phyloP scores from a whole-genome alignment of 2,329 filamentous ascomycete species.

The Curvularia spicifera region DNA sequence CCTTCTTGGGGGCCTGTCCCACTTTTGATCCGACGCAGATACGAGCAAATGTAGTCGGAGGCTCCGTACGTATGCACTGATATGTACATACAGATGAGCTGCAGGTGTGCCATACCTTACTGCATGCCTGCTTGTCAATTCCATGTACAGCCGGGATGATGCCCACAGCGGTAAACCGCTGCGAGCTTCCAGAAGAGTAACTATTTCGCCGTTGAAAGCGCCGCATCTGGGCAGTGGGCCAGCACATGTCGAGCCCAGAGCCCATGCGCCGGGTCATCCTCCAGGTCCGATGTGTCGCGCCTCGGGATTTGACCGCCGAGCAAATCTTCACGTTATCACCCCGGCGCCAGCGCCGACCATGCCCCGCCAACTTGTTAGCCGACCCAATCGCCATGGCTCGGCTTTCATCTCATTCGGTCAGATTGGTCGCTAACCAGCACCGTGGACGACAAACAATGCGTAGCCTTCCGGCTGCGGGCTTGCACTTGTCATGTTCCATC shows the following conservation, averaged over 20 bases:
- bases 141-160: not conserved
- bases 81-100: not conserved
- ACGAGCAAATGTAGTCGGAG: not conserved
- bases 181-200: conserved; percentile 11
- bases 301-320: conserved; percentile 20
- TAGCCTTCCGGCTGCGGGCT: conserved; percentile 22
- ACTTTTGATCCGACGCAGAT: conserved; percentile 4
- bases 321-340: conserved; percentile 20
- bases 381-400: conserved; percentile 26
- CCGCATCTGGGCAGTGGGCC: conserved; percentile 14
- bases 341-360: conserved; percentile 23
- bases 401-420: conserved; percentile 22
- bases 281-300: conserved; percentile 19
- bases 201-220: conserved; percentile 27
- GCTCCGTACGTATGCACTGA: not conserved
- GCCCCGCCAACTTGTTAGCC: not conserved
- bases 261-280: conserved; percentile 26
- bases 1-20: not conserved
- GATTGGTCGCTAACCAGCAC: conserved; percentile 34
- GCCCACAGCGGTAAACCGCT: not conserved
- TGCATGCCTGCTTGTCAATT: conserved; percentile 3
- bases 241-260: conserved; percentile 11
- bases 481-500: conserved; percentile 21
- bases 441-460: conserved; percentile 20
- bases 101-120: not conserved